Percentiles rank a stretch among this genome's conserved stretches.
These are phyloP conservation scores for Penicillium sp. DNA, from an alignment of 2,329 filamentous ascomycete species.

Conservation along the genomic window DNA sequence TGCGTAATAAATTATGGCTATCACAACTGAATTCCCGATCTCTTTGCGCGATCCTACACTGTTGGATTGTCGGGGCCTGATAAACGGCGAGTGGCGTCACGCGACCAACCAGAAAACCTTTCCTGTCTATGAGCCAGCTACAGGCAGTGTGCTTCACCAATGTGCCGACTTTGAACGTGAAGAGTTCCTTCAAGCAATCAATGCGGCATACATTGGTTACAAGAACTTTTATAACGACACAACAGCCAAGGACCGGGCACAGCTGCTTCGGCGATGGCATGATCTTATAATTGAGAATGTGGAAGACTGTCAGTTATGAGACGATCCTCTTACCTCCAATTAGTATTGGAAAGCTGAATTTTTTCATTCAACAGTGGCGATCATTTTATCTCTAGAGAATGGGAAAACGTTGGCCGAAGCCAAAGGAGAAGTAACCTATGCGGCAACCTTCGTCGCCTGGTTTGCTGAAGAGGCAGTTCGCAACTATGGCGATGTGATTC, in stretches of 20 bases:
- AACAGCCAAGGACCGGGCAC: neutral
- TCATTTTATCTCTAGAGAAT: neutral
- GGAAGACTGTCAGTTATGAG: too few relatives aligned
- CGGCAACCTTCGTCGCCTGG: conserved; percentile 50
- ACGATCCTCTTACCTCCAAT: too few relatives aligned
- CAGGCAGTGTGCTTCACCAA: neutral
- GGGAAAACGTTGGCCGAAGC: neutral
- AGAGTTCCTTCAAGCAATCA: neutral
- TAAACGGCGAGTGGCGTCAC: neutral
- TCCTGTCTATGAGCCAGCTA: neutral
- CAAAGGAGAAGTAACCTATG: conserved; percentile 32
- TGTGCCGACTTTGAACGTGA: neutral
- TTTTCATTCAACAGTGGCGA: too few relatives aligned
- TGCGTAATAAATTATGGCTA: too few relatives aligned
- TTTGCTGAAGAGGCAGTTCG: conserved; percentile 57
- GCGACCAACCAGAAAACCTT: neutral
- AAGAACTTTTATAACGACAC: neutral
- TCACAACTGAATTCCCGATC: neutral
- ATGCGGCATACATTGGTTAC: neutral
- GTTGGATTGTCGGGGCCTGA: neutral
- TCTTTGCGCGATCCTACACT: neutral
- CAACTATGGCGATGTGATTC: conserved; percentile 57
- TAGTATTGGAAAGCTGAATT: too few relatives aligned
- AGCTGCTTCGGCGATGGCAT: neutral
- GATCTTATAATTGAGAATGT: neutral